Evolutionary conservation across 2,329 filamentous ascomycete species (phyloP).

Genomic region (Harringtonia lauricola): DNA sequence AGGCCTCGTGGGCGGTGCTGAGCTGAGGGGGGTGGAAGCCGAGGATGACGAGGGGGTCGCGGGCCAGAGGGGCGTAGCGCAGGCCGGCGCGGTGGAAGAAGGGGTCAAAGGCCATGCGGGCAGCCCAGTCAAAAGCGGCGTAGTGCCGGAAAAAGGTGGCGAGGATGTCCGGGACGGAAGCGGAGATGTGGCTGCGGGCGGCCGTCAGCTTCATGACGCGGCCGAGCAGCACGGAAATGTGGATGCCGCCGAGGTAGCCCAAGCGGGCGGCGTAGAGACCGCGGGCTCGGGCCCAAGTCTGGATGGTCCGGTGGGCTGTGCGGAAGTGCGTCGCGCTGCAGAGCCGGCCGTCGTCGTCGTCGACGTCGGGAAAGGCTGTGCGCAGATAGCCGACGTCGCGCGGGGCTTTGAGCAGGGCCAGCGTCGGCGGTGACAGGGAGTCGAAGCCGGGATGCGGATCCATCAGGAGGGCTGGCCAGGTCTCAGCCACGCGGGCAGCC

Average conservation of each 20-base stretch:
- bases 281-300: slow-evolving; percentile 47
- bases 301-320: slow-evolving; percentile 47
- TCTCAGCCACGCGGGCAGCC: slow-evolving; percentile 41
- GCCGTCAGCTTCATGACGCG: slow-evolving; percentile 45
- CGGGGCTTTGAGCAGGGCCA: slow-evolving; percentile 52
- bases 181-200: background rate
- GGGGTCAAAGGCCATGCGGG: slow-evolving; percentile 44
- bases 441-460: slow-evolving; percentile 44
- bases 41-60: slow-evolving; percentile 52
- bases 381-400: slow-evolving; percentile 51
- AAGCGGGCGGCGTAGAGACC: slow-evolving; percentile 56
- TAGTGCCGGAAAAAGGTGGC: slow-evolving; percentile 54
- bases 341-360: background rate
- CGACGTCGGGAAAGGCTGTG: slow-evolving; percentile 48
- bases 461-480: slow-evolving; percentile 35
- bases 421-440: slow-evolving; percentile 39
- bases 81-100: slow-evolving; percentile 39
- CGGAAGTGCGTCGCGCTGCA: slow-evolving; percentile 35
- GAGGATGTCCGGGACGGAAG: slow-evolving; percentile 37
- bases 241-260: slow-evolving; percentile 54
- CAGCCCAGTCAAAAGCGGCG: slow-evolving; percentile 46
- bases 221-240: slow-evolving; percentile 51
- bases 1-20: slow-evolving; percentile 47
- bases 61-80: slow-evolving; percentile 40
- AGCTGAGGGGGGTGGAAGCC: slow-evolving; percentile 51